These are phyloP conservation scores for Corylus americana DNA, from an alignment of 306 rosid genomes.

Conservation along the genomic window DNA sequence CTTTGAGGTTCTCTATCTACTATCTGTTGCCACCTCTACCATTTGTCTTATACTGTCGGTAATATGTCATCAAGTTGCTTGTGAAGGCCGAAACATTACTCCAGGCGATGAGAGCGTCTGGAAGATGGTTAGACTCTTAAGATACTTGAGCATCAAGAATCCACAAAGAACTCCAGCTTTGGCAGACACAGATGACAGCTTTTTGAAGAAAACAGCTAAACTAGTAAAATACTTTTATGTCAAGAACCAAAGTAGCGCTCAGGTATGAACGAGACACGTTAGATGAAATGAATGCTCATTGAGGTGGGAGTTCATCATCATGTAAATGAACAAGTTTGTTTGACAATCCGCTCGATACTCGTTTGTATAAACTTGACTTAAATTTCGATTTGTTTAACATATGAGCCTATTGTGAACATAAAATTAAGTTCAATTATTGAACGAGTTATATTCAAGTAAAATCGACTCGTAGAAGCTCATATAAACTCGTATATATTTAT, in stretches of 20 bases:
- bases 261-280: neutral
- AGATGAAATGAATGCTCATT: constrained; percentile 15
- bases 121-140: constrained; percentile 17
- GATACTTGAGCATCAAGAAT: neutral
- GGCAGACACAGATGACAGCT: constrained; percentile 15
- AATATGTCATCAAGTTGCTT: neutral
- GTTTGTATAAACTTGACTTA: too few species aligned
- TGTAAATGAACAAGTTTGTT: too few species aligned
- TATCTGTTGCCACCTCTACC: constrained; percentile 47
- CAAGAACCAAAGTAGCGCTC: constrained; percentile 21
- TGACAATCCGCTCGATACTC: too few species aligned
- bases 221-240: neutral
- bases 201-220: constrained; percentile 16
- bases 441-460: too few species aligned
- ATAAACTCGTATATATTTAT: too few species aligned
- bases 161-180: constrained; percentile 36
- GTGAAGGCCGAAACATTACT: neutral
- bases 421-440: too few species aligned
- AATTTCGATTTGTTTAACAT: too few species aligned
- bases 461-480: too few species aligned
- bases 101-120: neutral
- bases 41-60: constrained; percentile 29
- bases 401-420: too few species aligned
- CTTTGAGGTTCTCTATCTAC: constrained; percentile 48
- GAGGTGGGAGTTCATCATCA: constrained; percentile 23